Conservation (phyloP, 2,329 filamentous ascomycete genomes). For the Ophiostoma ulmi region DNA sequence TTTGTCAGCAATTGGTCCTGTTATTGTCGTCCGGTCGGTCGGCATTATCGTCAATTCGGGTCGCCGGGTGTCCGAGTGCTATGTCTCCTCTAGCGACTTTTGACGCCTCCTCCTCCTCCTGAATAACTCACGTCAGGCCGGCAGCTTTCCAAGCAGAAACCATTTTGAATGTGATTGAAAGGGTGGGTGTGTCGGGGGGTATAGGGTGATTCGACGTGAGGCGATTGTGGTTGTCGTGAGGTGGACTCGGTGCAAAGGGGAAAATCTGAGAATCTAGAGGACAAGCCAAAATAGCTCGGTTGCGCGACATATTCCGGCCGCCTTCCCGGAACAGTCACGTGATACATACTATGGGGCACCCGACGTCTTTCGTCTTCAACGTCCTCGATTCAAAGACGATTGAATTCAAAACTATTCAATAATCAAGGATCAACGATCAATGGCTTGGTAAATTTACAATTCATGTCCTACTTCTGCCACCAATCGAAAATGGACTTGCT, state of each 20-base stretch:
- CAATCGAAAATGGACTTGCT: too few relatives aligned
- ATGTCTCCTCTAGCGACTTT: neutral
- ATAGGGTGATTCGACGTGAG: conserved; percentile 1
- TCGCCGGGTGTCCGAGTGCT: neutral
- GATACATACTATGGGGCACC: neutral
- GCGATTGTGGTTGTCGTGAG: conserved; percentile 31
- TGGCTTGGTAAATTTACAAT: neutral
- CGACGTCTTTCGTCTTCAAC: neutral
- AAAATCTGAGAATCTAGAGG: conserved; percentile 23
- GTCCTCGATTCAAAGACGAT: neutral
- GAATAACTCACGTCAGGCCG: conserved; percentile 76
- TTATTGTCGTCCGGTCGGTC: neutral
- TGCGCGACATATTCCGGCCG: conserved; percentile 26
- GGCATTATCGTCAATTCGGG: neutral
- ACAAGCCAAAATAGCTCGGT: conserved; percentile 23
- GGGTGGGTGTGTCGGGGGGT: conserved; percentile 17
- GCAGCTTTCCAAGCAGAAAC: conserved; percentile 97
- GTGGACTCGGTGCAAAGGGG: conserved; percentile 25
- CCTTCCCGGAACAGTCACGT: conserved; percentile 19
- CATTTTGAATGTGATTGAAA: conserved; percentile 60
- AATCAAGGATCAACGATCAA: neutral
- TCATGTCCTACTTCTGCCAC: neutral
- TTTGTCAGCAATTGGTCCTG: conserved; percentile 13
- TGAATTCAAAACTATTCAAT: too few relatives aligned
- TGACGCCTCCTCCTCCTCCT: neutral